Evolutionary conservation across 2,329 filamentous ascomycete genomes (phyloP), one percentile per base, ranked within the genome.

Genomic region (Xylaria arbuscula): DNA sequence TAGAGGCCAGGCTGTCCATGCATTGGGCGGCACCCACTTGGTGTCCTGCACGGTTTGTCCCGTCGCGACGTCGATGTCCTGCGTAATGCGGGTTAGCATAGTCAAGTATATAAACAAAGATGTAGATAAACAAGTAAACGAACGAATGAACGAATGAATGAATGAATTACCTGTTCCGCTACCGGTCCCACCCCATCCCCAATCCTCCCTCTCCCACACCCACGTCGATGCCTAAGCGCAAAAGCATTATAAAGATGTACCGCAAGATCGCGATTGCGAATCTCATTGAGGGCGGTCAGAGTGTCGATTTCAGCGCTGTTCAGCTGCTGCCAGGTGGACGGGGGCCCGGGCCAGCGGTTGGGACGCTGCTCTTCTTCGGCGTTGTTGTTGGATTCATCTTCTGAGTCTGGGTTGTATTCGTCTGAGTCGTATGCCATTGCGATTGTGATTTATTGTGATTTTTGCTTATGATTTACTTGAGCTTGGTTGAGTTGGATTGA

Each of bases 1-100:
- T 75, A 97, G 78, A 4, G 95, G 95, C 95, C 95, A 98, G 0
- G 94, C 92, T 19, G 92, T 93, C 94, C 95, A 98, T 4, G 77
- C 72, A 67, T 86, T 88, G 0, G 87, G 83, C 1, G 87, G 87
- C 4, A 78, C 78, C 85, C 87, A 90, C 53, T 80, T 72, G 2
- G 76, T 73, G 17, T 71, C 66, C 24, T 67, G 65, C 28, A 78
- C 71, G 19, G 62, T 67, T 15, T 72, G 67, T 2, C 76, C 76
- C 1, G 77, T 78, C 36, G 60, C 69, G n/a, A 63, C 69, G 61
- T 80, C 72, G 58, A 77, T 66, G 54, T 77, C 76, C 77, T 78
- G 38, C 3, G 36, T 24, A 47, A 38, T 36, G 53, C 22, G n/a
- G 0, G 56, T 74, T 28, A 74, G 64, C 60, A 47, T 55, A 5